Evolutionary conservation across 495 filamentous ascomycete genomes (phyloP).

Genomic region (Clohesyomyces aquaticus): DNA sequence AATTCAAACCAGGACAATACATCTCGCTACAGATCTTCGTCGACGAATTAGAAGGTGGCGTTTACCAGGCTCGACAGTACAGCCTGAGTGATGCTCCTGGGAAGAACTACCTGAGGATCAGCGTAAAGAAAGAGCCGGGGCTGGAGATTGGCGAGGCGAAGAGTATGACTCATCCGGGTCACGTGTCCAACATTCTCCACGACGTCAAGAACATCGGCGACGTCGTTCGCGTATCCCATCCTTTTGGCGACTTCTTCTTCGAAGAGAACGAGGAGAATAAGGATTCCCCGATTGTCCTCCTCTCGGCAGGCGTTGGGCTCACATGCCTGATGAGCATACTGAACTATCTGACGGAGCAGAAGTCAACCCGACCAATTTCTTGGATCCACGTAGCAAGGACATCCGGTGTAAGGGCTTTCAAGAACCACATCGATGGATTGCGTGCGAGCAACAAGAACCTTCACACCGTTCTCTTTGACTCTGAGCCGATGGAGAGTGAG

Average conservation of each 20-base stretch:
- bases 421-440: constrained; percentile 54
- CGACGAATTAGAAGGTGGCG: constrained; percentile 55
- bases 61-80: constrained; percentile 72
- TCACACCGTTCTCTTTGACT: constrained; percentile 49
- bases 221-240: constrained; percentile 65
- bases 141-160: constrained; percentile 50
- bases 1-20: constrained; percentile 74
- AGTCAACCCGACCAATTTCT: constrained; percentile 55
- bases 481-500: constrained; percentile 49
- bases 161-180: constrained; percentile 58
- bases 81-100: constrained; percentile 66
- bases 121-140: constrained; percentile 68
- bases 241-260: constrained; percentile 71
- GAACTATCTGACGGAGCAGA: constrained; percentile 57
- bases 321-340: constrained; percentile 71
- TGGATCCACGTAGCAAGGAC: constrained; percentile 66
- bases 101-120: constrained; percentile 67
- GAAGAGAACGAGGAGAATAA: constrained; percentile 49
- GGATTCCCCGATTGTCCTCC: constrained; percentile 61
- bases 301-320: constrained; percentile 72
- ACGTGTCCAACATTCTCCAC: constrained; percentile 73
- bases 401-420: constrained; percentile 55
- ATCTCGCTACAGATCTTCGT: constrained; percentile 64
- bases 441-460: constrained; percentile 51
- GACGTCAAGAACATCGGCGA: constrained; percentile 62